These are phyloP conservation scores for Plicaturopsis crispa DNA, from an alignment of 768 basidiomycete genomes.

Conservation along the genomic window DNA sequence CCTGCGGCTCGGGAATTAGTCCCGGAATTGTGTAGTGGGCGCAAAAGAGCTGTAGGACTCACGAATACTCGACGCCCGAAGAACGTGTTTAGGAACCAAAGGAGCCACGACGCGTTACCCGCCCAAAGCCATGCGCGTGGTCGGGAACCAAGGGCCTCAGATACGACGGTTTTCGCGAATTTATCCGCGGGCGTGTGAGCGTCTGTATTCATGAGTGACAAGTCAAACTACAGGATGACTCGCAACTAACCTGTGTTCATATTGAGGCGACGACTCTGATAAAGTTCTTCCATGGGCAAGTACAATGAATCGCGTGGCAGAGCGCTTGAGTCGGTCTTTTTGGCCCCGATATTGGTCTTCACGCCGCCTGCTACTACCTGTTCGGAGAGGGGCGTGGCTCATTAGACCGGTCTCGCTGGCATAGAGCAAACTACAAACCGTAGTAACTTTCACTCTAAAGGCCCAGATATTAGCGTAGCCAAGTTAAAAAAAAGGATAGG, in stretches of 20 bases:
- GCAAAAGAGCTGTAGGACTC: not conserved
- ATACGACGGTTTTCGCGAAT: conserved; percentile 9
- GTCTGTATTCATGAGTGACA: not conserved
- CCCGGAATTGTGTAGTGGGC: not conserved
- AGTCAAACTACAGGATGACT: not conserved
- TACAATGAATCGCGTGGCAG: conserved; percentile 9
- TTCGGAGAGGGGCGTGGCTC: no score
- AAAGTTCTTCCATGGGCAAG: conserved; percentile 9
- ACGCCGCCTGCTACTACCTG: conserved; percentile 9
- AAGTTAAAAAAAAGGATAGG: not conserved
- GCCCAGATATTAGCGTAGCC: no score
- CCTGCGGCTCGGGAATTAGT: conserved; percentile 1
- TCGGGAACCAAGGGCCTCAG: conserved; percentile 5
- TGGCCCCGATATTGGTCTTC: conserved; percentile 6
- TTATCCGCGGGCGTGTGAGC: conserved; percentile 5
- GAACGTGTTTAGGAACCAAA: conserved; percentile 13
- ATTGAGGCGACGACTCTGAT: conserved; percentile 8
- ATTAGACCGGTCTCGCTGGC: no score
- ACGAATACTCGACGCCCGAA: conserved; percentile 9
- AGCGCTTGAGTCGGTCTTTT: not conserved
- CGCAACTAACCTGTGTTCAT: conserved; percentile 4
- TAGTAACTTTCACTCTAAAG: no score
- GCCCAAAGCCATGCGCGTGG: conserved; percentile 13
- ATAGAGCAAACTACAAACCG: no score
- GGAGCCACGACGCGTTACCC: conserved; percentile 6